Percentiles rank a stretch among this genome's conserved stretches.
Evolutionary conservation across 805 yeast genomes (phyloP).

Genomic region (Metschnikowia drakensbergensis): DNA sequence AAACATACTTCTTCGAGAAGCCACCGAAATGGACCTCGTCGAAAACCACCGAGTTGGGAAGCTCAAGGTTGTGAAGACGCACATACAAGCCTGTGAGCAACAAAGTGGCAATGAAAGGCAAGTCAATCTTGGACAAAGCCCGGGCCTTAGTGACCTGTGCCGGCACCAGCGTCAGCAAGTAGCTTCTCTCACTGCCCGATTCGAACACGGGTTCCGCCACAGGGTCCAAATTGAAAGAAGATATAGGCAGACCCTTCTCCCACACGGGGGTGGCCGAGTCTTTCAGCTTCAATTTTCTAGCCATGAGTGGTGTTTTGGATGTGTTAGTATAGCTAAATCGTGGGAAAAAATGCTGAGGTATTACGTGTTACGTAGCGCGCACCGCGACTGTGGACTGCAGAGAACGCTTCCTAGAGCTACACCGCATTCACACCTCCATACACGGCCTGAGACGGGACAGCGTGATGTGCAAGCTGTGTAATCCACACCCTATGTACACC

Average conservation of each 20-base stretch:
- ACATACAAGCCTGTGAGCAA: conserved; percentile 52
- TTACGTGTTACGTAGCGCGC: conserved; percentile 3
- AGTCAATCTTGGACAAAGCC: conserved; percentile 21
- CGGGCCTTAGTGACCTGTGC: conserved; percentile 26
- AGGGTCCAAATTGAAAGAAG: conserved; percentile 37
- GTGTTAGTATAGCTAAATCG: conserved; percentile 1
- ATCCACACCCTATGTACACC: too few species aligned
- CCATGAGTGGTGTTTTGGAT: conserved; percentile 11
- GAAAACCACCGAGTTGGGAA: conserved; percentile 81
- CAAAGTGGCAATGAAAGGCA: conserved; percentile 27
- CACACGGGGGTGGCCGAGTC: conserved; percentile 4
- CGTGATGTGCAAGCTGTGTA: too few species aligned
- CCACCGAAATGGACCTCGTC: conserved; percentile 97
- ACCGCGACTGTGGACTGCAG: not conserved
- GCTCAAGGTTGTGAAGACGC: conserved; percentile 56
- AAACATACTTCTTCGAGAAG: conserved; percentile 80
- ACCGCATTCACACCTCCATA: too few species aligned
- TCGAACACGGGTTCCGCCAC: conserved; percentile 32
- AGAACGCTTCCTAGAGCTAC: too few species aligned
- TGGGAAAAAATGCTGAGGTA: not conserved
- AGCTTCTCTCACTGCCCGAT: conserved; percentile 54
- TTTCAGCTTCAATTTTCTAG: conserved; percentile 14
- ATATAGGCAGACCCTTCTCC: not conserved
- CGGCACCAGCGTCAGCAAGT: conserved; percentile 50
- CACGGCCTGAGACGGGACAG: too few species aligned